These are phyloP conservation scores for Neotropicomus parvogracilis DNA, from an alignment of 1,284 basidiomycete species.

Conservation along the genomic window DNA sequence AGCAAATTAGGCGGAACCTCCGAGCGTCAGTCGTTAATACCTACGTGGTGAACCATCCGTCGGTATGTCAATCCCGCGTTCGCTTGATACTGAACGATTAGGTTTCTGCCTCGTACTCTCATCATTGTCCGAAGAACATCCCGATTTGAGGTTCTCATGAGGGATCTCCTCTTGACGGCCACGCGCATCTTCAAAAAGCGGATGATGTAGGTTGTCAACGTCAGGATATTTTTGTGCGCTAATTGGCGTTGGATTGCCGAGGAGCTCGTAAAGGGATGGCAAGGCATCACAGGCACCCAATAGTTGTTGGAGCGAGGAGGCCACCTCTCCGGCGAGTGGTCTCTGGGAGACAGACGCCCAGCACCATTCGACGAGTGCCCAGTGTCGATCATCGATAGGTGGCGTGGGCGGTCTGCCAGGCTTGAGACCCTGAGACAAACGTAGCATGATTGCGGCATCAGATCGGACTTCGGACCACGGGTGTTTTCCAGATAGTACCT, in stretches of 20 bases:
- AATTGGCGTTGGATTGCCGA: neutral
- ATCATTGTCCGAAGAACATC: neutral
- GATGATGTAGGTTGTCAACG: neutral
- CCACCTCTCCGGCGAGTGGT: conserved; percentile 2
- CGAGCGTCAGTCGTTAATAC: conserved; percentile 25
- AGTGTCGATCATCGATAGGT: conserved; percentile 14
- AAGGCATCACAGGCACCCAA: neutral
- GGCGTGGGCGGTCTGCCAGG: conserved; percentile 7
- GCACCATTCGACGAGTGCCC: conserved; percentile 14
- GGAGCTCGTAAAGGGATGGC: neutral
- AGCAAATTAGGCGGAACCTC: conserved; percentile 13
- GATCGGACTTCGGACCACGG: conserved; percentile 15
- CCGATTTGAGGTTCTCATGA: neutral
- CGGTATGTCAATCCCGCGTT: neutral
- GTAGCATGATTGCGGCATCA: conserved; percentile 6
- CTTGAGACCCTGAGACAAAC: conserved; percentile 10
- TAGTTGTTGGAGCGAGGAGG: neutral
- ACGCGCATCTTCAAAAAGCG: too few relatives aligned
- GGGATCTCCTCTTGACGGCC: neutral
- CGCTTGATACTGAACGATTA: neutral
- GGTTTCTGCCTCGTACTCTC: neutral
- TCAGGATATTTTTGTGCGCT: neutral
- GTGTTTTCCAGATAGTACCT: conserved; percentile 9
- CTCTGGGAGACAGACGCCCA: conserved; percentile 8
- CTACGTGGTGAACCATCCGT: conserved; percentile 35